Percentiles rank a stretch among this genome's conserved stretches.
Evolutionary conservation across 177 flowering plant genomes (phyloP).

Genomic region (Vitis hybrid): DNA sequence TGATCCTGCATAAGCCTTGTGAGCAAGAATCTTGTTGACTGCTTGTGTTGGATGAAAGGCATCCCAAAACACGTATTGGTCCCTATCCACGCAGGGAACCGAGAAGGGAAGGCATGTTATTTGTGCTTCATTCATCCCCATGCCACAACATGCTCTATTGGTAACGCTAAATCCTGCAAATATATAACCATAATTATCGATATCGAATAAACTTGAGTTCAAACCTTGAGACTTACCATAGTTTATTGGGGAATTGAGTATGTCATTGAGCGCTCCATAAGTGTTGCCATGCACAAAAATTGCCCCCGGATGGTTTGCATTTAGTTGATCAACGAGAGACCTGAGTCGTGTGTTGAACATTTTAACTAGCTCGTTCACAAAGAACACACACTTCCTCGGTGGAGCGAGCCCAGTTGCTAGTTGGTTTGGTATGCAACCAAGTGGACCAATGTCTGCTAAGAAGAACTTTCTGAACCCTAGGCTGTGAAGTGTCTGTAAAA

Average conservation of each 20-base stretch:
- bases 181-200: neutral
- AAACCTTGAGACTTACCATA: slow-evolving; percentile 29
- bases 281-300: slow-evolving; percentile 39
- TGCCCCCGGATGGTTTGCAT: slow-evolving; percentile 16
- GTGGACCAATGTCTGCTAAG: slow-evolving; percentile 45
- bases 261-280: slow-evolving; percentile 30
- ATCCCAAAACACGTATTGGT: slow-evolving; percentile 59
- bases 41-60: slow-evolving; percentile 67
- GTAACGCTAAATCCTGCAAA: slow-evolving; percentile 42
- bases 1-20: slow-evolving; percentile 42
- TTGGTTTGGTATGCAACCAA: slow-evolving; percentile 54
- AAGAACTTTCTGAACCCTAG: slow-evolving; percentile 53
- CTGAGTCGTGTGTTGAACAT: slow-evolving; percentile 30
- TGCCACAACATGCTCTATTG: slow-evolving; percentile 56
- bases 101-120: slow-evolving; percentile 48
- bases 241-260: slow-evolving; percentile 19
- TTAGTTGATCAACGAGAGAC: slow-evolving; percentile 40
- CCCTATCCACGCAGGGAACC: slow-evolving; percentile 51
- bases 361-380: slow-evolving; percentile 31
- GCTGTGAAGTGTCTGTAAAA: slow-evolving; percentile 42
- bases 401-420: slow-evolving; percentile 23
- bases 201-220: neutral
- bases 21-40: slow-evolving; percentile 42
- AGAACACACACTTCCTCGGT: slow-evolving; percentile 32
- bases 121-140: slow-evolving; percentile 51